Conservation (phyloP, 495 filamentous ascomycete genomes). For the Podospora conica region DNA sequence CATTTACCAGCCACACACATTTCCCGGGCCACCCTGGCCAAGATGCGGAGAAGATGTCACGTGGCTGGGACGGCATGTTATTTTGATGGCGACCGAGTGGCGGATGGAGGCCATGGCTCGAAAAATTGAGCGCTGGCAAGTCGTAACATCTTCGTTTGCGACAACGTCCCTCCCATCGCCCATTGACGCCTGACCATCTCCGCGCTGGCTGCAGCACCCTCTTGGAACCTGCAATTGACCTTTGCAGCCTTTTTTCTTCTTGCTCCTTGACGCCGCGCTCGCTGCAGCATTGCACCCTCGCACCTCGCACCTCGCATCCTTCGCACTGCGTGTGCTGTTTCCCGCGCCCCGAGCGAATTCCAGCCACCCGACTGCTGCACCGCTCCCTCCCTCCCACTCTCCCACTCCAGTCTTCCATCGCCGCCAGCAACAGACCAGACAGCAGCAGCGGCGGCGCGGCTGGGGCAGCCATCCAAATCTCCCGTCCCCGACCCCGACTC, state of each 20-base stretch:
- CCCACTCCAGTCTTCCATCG: no score
- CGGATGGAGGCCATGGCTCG: conserved; percentile 19
- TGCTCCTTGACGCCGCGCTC: background rate
- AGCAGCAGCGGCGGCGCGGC: background rate
- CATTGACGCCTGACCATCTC: conserved; percentile 28
- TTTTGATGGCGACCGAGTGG: conserved; percentile 14
- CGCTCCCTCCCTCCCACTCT: no score
- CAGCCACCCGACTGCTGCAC: background rate
- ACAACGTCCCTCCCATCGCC: conserved; percentile 24
- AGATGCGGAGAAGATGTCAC: conserved; percentile 19
- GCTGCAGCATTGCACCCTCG: background rate
- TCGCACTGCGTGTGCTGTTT: no score
- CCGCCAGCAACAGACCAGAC: background rate
- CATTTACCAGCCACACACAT: background rate
- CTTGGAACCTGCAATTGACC: conserved; percentile 5
- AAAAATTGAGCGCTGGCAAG: conserved; percentile 25
- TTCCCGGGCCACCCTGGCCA: background rate
- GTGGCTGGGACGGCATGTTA: conserved; percentile 19
- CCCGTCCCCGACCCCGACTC: no score
- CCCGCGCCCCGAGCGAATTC: background rate
- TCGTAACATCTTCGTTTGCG: conserved; percentile 19
- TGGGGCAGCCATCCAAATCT: background rate
- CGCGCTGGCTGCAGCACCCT: conserved; percentile 5
- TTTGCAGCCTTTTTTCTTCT: conserved; percentile 6
- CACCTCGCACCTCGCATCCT: background rate